Evolutionary conservation across 2,329 filamentous ascomycete genomes (phyloP).

Genomic region (Ophiostoma novo-ulmi): DNA sequence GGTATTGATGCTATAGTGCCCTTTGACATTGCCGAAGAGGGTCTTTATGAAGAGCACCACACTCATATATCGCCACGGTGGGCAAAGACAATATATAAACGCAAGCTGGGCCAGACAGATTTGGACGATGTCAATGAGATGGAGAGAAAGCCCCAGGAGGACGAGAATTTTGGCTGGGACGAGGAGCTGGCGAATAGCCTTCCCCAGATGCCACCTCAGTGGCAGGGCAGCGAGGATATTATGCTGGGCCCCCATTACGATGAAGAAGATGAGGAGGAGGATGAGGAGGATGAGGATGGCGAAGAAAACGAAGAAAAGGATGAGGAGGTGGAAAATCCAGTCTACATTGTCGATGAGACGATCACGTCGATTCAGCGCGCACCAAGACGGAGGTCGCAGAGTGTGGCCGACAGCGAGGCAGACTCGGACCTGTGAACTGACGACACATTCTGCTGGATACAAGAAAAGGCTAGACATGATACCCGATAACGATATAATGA

Average conservation of each 20-base stretch:
- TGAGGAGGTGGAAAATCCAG: conserved; percentile 11
- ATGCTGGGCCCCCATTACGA: conserved; percentile 40
- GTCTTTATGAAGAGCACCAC: conserved; percentile 40
- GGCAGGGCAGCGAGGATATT: conserved; percentile 62
- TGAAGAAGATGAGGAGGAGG: conserved; percentile 26
- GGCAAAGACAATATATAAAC: conserved; percentile 47
- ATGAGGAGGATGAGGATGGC: conserved; percentile 12
- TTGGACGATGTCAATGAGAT: conserved; percentile 50
- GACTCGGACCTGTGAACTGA: conserved; percentile 24
- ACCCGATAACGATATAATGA: background rate
- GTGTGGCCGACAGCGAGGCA: conserved; percentile 28
- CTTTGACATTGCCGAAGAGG: conserved; percentile 47
- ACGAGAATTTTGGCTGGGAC: conserved; percentile 69
- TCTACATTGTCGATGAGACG: background rate
- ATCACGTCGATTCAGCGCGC: conserved; percentile 7
- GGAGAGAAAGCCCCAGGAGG: conserved; percentile 42
- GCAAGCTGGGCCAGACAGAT: conserved; percentile 57
- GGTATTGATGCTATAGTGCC: conserved; percentile 43
- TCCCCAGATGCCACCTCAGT: conserved; percentile 58
- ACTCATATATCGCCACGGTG: conserved; percentile 30
- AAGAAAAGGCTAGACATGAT: background rate
- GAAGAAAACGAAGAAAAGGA: conserved; percentile 7
- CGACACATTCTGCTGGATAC: background rate
- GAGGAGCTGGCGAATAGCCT: conserved; percentile 43
- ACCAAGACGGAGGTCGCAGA: conserved; percentile 11